These are phyloP conservation scores for Hypoxylon lienhwacheense DNA, from an alignment of 495 filamentous ascomycete genomes.

Conservation along the genomic window DNA sequence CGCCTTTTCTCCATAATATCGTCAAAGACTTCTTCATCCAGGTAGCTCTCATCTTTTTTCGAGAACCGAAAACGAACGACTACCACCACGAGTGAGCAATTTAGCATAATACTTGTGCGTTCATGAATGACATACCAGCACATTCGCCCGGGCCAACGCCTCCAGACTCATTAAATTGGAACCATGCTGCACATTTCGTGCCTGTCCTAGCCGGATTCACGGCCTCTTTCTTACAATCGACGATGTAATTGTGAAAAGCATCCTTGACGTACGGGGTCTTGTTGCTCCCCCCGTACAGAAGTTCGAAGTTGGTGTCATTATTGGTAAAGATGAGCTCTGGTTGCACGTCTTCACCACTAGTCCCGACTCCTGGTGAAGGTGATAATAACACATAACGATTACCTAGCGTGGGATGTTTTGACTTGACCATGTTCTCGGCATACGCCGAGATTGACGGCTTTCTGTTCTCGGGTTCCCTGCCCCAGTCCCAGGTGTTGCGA, in stretches of 20 bases:
- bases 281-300: conserved; percentile 76
- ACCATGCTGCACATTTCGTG: conserved; percentile 92
- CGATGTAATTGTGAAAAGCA: conserved; percentile 87
- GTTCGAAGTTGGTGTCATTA: conserved; percentile 86
- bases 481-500: conserved; percentile 95
- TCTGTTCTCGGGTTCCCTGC: conserved; percentile 66
- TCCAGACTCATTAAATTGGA: conserved; percentile 82
- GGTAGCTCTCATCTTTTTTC: conserved; percentile 66
- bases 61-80: conserved; percentile 92
- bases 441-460: conserved; percentile 74
- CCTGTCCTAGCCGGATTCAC: conserved; percentile 79
- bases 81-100: conserved; percentile 18
- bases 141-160: conserved; percentile 88
- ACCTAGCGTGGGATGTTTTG: conserved; percentile 75
- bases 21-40: conserved; percentile 92
- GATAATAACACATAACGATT: conserved; percentile 83
- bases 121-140: conserved; percentile 51
- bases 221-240: conserved; percentile 74
- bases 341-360: conserved; percentile 76
- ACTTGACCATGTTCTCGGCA: conserved; percentile 65
- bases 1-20: conserved; percentile 83
- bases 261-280: conserved; percentile 87
- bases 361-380: conserved; percentile 81
- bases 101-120: not conserved
- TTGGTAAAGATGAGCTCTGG: conserved; percentile 89